Percentiles rank a stretch among this genome's conserved stretches.
phyloP scores from a whole-genome alignment of 225 moss, liverwort and hornwort species.

The Pleurozium schreberi region DNA sequence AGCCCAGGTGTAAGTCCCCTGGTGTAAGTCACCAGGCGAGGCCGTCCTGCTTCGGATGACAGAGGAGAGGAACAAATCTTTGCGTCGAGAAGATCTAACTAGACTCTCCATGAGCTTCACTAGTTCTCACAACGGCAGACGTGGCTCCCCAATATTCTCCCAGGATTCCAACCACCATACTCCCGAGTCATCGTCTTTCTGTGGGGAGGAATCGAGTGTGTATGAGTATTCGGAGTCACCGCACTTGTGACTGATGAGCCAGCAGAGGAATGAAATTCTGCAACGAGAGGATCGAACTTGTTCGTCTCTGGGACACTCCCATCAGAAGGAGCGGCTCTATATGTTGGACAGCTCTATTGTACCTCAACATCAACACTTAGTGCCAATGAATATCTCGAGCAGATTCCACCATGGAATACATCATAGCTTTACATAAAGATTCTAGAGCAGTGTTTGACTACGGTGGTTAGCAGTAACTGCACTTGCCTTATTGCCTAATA shows the following conservation, averaged over 20 bases:
- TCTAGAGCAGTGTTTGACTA: not conserved
- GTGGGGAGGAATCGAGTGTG: not conserved
- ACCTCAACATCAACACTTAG: not conserved
- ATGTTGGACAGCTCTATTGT: not conserved
- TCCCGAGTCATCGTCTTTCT: not conserved
- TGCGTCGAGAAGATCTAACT: not conserved
- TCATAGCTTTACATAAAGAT: not conserved
- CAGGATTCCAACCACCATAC: not conserved
- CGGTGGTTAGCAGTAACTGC: not conserved
- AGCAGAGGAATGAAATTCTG: not conserved
- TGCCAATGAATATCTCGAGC: not conserved
- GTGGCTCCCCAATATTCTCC: not conserved
- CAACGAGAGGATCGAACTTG: not conserved
- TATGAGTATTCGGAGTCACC: not conserved
- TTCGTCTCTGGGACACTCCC: not conserved
- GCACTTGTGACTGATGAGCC: not conserved
- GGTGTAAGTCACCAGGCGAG: not conserved
- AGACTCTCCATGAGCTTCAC: not conserved
- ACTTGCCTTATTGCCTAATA: not conserved
- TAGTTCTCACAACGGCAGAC: not conserved
- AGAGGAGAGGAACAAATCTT: not conserved
- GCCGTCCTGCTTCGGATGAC: not conserved
- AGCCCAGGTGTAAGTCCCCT: not conserved
- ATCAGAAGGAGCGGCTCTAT: not conserved
- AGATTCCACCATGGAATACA: not conserved